These are phyloP conservation scores for Fusarium sp. DNA, from an alignment of 2,329 filamentous ascomycete species.

Conservation along the genomic window DNA sequence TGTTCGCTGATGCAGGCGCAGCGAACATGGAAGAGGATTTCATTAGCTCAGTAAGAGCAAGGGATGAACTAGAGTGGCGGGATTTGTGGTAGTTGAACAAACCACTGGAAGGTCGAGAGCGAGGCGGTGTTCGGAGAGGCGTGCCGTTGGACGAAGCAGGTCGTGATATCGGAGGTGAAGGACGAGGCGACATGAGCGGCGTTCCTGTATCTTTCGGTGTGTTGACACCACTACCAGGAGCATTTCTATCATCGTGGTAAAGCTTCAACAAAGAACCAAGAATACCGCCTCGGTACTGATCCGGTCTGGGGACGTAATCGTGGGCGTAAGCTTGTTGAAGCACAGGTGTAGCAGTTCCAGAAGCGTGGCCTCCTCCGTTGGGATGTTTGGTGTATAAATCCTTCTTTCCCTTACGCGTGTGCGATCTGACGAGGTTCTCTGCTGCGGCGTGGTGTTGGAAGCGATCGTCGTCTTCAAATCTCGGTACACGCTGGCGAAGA, in stretches of 20 bases:
- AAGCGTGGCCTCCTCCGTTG: constrained; percentile 42
- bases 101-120: constrained; percentile 52
- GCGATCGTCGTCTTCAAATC: constrained; percentile 31
- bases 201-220: constrained; percentile 55
- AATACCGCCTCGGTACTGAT: constrained; percentile 77
- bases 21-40: constrained; percentile 66
- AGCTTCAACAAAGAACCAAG: constrained; percentile 78
- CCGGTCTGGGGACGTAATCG: constrained; percentile 72
- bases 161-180: constrained; percentile 56
- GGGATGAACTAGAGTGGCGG: constrained; percentile 55
- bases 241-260: constrained; percentile 63
- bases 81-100: constrained; percentile 57
- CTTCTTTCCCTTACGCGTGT: constrained; percentile 46
- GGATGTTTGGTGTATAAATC: constrained; percentile 49
- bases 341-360: constrained; percentile 53
- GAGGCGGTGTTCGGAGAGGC: constrained; percentile 46
- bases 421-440: constrained; percentile 52
- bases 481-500: constrained; percentile 38
- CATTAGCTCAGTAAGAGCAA: constrained; percentile 62
- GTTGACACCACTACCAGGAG: constrained; percentile 53
- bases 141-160: constrained; percentile 53
- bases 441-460: constrained; percentile 46
- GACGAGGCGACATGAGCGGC: constrained; percentile 55
- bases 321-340: constrained; percentile 61
- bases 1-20: constrained; percentile 58